Evolutionary conservation across 2,329 filamentous ascomycete species (phyloP).

Genomic region (Hypoxylon sp.): DNA sequence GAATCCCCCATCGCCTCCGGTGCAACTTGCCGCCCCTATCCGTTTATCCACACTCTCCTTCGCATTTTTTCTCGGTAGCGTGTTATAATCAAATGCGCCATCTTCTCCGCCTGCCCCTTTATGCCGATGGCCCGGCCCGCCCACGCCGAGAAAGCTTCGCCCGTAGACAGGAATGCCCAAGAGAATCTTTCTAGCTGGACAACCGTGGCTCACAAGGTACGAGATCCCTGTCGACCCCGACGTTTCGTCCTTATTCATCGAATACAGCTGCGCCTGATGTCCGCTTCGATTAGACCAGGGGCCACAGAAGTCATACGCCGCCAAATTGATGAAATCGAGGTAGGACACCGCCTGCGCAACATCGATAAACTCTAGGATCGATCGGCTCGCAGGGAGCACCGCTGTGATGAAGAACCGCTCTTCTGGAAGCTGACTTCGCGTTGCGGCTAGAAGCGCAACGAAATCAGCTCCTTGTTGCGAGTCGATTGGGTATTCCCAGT

Average conservation of each 20-base stretch:
- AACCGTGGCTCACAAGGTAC: slow-evolving; percentile 71
- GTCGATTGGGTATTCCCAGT: slow-evolving; percentile 80
- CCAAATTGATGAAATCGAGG: slow-evolving; percentile 79
- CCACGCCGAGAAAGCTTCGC: slow-evolving; percentile 74
- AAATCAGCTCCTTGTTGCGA: slow-evolving; percentile 74
- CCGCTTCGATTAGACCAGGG: slow-evolving; percentile 73
- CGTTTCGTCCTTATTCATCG: slow-evolving; percentile 65
- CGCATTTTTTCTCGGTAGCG: slow-evolving; percentile 69
- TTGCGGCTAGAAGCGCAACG: slow-evolving; percentile 69
- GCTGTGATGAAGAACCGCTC: slow-evolving; percentile 75
- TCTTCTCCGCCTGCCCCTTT: slow-evolving; percentile 66
- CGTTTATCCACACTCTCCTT: slow-evolving; percentile 74
- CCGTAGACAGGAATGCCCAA: slow-evolving; percentile 81
- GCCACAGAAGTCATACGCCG: slow-evolving; percentile 82
- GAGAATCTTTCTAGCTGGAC: slow-evolving; percentile 75
- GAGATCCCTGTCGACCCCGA: slow-evolving; percentile 73
- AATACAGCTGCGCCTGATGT: slow-evolving; percentile 79
- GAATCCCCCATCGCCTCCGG: slow-evolving; percentile 78
- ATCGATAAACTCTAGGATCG: slow-evolving; percentile 74
- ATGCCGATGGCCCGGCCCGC: slow-evolving; percentile 70
- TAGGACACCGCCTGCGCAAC: slow-evolving; percentile 68
- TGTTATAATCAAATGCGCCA: slow-evolving; percentile 77
- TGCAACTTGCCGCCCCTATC: slow-evolving; percentile 74
- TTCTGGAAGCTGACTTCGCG: slow-evolving; percentile 73
- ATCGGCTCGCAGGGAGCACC: slow-evolving; percentile 73